Percentiles rank a stretch among this genome's conserved stretches.
Evolutionary conservation across 2,329 filamentous ascomycete species (phyloP).

Genomic region (Didymella pinodella): DNA sequence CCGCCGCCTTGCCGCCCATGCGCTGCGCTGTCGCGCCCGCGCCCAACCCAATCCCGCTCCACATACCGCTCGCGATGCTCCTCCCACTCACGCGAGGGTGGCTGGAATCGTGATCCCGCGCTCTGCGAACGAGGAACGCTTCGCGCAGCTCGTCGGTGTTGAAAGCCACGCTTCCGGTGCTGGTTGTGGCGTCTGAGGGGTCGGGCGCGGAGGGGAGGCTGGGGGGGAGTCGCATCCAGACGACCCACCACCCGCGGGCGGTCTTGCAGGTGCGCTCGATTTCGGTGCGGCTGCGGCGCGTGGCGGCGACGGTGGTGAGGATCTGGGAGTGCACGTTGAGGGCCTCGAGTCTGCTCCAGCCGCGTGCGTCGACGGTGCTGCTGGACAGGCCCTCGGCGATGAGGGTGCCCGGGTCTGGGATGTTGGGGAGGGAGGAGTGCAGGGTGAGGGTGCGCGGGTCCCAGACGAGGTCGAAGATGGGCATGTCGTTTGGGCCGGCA

Average conservation of each 20-base stretch:
- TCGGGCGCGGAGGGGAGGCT: not conserved
- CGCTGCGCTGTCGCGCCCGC: conserved; percentile 28
- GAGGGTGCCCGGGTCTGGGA: conserved; percentile 61
- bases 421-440: conserved; percentile 70
- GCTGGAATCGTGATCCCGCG: conserved; percentile 43
- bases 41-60: conserved; percentile 38
- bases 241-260: conserved; percentile 71
- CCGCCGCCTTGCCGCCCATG: conserved; percentile 54
- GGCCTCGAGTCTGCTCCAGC: conserved; percentile 65
- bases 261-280: conserved; percentile 70
- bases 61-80: conserved; percentile 46
- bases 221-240: conserved; percentile 65
- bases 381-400: conserved; percentile 40
- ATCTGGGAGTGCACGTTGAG: conserved; percentile 69
- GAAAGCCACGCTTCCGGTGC: conserved; percentile 19
- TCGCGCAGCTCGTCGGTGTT: conserved; percentile 48
- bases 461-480: conserved; percentile 68
- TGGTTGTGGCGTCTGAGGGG: not conserved
- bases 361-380: not conserved
- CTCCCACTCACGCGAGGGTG: conserved; percentile 30
- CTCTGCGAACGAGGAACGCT: conserved; percentile 54
- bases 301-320: conserved; percentile 63
- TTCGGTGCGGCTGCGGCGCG: conserved; percentile 55
- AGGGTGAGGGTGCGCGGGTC: conserved; percentile 66
- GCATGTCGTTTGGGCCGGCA: conserved; percentile 44